Evolutionary conservation across 768 basidiomycete species (phyloP), one percentile per base, ranked within the genome.

Genomic region (Hericium coralloides): DNA sequence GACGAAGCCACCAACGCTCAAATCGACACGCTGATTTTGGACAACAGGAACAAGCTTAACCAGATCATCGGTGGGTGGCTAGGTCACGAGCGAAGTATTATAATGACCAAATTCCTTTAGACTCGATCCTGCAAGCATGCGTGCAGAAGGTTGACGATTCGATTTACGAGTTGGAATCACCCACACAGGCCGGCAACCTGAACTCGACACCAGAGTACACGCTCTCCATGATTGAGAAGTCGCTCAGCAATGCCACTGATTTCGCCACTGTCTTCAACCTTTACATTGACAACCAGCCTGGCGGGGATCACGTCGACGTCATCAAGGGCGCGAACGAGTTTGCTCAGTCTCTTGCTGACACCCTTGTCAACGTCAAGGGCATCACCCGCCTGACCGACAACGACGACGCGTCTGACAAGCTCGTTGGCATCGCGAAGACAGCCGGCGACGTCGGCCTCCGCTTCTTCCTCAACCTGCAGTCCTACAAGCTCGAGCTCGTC

Each of bases 181-280:
- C 93, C 2, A 88, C 90, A 41, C 91, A 93, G 65, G 88, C 89
- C 4, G 97, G 95, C 38, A 98, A 98, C 72, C 80, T 87, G 63
- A 95, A 91, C 67, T 92, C 95, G n/a, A 98, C 97, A 0, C 97
- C 97, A 3, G 95, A 98, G 69, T 98, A 98, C 69, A 95, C 94
- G 1, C 76, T 98, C 17, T 97, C 97, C 1, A 95, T 98, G 88
- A 92, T 98, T 66, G 97, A 99, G 71, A 98, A 98, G 73, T 88
- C 93, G 1, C 74, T 88, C 68, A 95, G 90, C 69, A 95, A 89
- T 64, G 92, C 95, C 15, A 98, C 85, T 49, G 95, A 99, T 66
- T 98, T 99, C 66, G 97, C 95, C 10, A 90, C 89, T 17, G 79
- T 93, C 57, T 98, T 92, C 76, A 92, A 93, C 68, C 82, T 97